Evolutionary conservation across 108 stramenopile species (phyloP), one percentile per base, ranked within the genome.

Genomic region (Mayamaea pseudoterrestris): DNA sequence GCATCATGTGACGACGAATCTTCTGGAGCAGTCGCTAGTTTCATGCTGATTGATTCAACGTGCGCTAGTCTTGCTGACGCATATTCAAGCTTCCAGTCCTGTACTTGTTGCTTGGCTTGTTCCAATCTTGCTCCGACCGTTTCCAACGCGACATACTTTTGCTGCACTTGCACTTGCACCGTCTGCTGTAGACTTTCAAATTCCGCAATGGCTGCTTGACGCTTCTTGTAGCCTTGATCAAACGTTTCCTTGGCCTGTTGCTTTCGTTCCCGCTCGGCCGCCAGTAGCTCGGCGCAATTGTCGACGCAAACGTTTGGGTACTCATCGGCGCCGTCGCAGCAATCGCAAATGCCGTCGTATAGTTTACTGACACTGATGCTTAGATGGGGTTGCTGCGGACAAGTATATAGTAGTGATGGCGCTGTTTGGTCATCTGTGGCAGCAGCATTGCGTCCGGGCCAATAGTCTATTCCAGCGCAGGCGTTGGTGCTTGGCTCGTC

Each of bases 341-440:
- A 87, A 65, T 87, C 85, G 50, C 85, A 87, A 52, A 82, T 75
- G 4, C 80, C 85, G 57, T 87, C 85, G 41, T 78, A 31, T 22
- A 87, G 5, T n/a, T 74, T 43, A 1, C 75, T 77, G 0, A 47
- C 34, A 4, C 78, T 76, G 12, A 82, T 53, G 24, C 41, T 43
- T 34, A 87, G 28, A 9, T 58, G 40, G 1, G 71, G 58, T 43
- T 86, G 84, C 36, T 76, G 60, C 1, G 78, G 77, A 55, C 84
- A 86, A 1, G 11, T 17, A 76, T 71, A 60, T 27, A 27, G 37
- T 18, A 3, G 37, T 39, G 8, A 14, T 39, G 37, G 8, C 3
- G 4, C 3, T 5, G 4, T 39, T 6, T 3, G 20, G 20, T 6
- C 5, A 3, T 6, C 20, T 8, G 18, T 27, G 6, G 14, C 1